These are phyloP conservation scores for Phragmites australis DNA, from an alignment of 176 grass and related monocot species.

Conservation along the genomic window DNA sequence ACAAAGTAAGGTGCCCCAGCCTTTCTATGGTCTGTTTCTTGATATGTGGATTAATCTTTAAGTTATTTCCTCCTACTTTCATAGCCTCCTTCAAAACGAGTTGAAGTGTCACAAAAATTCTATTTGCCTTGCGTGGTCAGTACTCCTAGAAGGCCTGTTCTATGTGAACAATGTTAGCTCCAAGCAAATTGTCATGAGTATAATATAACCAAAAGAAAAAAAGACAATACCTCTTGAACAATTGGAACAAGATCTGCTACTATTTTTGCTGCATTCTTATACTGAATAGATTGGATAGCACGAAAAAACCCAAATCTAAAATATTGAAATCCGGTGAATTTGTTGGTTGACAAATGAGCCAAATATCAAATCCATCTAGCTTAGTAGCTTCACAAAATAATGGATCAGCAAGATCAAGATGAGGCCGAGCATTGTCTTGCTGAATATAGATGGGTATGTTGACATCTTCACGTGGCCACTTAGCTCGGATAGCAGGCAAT, in stretches of 20 bases:
- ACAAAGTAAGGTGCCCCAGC: not conserved
- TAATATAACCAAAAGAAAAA: too few species aligned
- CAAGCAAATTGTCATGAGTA: too few species aligned
- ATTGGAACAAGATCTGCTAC: not conserved
- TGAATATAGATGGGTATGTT: not conserved
- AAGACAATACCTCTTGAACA: not conserved
- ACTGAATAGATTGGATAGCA: not conserved
- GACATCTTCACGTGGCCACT: not conserved
- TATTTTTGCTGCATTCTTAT: not conserved
- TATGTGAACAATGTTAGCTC: too few species aligned
- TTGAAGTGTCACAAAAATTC: not conserved
- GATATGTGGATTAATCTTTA: not conserved
- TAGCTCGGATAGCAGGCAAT: not conserved
- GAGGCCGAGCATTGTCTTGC: not conserved
- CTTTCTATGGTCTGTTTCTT: not conserved
- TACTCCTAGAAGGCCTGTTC: not conserved
- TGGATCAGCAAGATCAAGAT: not conserved
- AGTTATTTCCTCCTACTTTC: not conserved
- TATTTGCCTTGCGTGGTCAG: not conserved
- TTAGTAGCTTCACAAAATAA: not conserved
- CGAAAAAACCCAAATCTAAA: not conserved
- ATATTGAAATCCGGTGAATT: not conserved
- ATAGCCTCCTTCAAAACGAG: too few species aligned
- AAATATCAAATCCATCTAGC: not conserved
- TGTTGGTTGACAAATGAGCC: not conserved